These are phyloP conservation scores for Apiotrichum siamense DNA, from an alignment of 1,284 basidiomycete genomes.

Conservation along the genomic window DNA sequence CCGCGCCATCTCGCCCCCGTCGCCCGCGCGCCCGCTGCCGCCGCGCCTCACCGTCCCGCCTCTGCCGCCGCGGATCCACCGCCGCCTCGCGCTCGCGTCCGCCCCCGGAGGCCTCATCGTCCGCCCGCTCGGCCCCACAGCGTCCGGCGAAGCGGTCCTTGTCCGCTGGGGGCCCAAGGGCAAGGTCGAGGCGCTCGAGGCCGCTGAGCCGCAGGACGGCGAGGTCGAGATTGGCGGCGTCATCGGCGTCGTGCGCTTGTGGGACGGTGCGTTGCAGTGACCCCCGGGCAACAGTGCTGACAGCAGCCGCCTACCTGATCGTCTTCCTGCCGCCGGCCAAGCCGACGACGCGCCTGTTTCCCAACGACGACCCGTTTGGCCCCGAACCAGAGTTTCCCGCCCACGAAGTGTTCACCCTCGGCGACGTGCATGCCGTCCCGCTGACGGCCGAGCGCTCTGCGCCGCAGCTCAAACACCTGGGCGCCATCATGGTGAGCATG, in stretches of 20 bases:
- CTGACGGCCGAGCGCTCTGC: constrained; percentile 24
- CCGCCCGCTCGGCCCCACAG: constrained; percentile 9
- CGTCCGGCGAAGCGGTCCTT: constrained; percentile 16
- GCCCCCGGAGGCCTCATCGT: constrained; percentile 31
- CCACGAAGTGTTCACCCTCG: constrained; percentile 32
- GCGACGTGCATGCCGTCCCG: constrained; percentile 38
- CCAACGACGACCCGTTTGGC: constrained; percentile 18
- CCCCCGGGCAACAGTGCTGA: constrained; percentile 1
- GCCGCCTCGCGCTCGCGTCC: constrained; percentile 22
- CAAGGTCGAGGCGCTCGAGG: constrained; percentile 20
- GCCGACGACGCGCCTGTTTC: constrained; percentile 25
- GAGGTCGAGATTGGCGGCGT: constrained; percentile 41
- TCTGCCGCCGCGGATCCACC: constrained; percentile 37
- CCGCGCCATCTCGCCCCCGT: too few relatives aligned
- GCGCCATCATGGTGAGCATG: constrained; percentile 20
- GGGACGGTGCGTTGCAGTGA: constrained; percentile 37
- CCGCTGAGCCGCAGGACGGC: constrained; percentile 7
- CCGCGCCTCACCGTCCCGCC: constrained; percentile 42
- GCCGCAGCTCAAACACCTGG: constrained; percentile 18
- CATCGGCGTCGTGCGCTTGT: constrained; percentile 42
- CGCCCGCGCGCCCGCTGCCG: constrained; percentile 22
- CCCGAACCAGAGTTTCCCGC: constrained; percentile 5
- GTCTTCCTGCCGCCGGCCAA: constrained; percentile 36
- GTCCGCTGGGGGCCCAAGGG: constrained; percentile 41
- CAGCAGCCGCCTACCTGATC: constrained; percentile 42